These are phyloP conservation scores for Closterium sp. DNA, from an alignment of 139 green algal species.

Conservation along the genomic window DNA sequence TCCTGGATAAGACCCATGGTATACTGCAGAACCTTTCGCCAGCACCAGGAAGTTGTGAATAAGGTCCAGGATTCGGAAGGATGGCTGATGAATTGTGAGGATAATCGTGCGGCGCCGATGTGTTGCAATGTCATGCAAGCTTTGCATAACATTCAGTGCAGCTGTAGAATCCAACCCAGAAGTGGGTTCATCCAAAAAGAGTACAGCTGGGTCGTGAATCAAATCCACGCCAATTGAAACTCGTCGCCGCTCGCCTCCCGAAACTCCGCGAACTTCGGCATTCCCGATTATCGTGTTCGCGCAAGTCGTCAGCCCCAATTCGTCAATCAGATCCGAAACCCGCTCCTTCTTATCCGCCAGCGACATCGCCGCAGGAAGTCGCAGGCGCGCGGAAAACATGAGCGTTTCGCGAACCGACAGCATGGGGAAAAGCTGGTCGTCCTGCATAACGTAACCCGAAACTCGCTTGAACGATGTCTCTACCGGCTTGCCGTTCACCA, in stretches of 20 bases:
- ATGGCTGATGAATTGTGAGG: slow-evolving; percentile 79
- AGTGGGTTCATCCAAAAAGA: slow-evolving; percentile 81
- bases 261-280: slow-evolving; percentile 45
- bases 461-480: slow-evolving; percentile 31
- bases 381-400: slow-evolving; percentile 41
- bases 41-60: slow-evolving; percentile 62
- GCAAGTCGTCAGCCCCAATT: slow-evolving; percentile 31
- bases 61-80: slow-evolving; percentile 69
- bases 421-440: slow-evolving; percentile 61
- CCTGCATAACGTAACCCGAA: slow-evolving; percentile 52
- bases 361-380: slow-evolving; percentile 42
- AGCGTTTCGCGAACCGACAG: slow-evolving; percentile 60
- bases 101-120: slow-evolving; percentile 46
- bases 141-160: slow-evolving; percentile 53
- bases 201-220: slow-evolving; percentile 81
- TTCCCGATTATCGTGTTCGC: slow-evolving; percentile 49
- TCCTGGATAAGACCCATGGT: slow-evolving; percentile 26
- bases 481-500: slow-evolving; percentile 45
- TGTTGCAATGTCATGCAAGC: slow-evolving; percentile 43
- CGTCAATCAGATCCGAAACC: slow-evolving; percentile 27
- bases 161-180: slow-evolving; percentile 90
- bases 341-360: slow-evolving; percentile 28
- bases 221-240: slow-evolving; percentile 88
- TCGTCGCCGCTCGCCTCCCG: slow-evolving; percentile 90
- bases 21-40: slow-evolving; percentile 21